phyloP scores from a whole-genome alignment of 2,329 filamentous ascomycete genomes.

The Cercospora nicotianae region DNA sequence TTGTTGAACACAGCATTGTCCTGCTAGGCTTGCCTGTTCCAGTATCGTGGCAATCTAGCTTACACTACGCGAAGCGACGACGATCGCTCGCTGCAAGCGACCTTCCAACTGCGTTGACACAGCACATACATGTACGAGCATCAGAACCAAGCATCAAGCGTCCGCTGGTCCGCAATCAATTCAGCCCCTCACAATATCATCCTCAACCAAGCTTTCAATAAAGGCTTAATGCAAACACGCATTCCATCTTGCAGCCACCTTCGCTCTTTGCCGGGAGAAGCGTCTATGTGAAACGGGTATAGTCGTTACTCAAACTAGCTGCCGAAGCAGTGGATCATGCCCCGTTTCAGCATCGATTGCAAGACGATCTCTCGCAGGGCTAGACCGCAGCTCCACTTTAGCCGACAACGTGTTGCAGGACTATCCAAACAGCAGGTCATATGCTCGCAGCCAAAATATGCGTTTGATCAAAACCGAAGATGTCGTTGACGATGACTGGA shows the following conservation, averaged over 20 bases:
- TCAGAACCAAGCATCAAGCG: background rate
- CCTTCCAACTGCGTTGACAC: background rate
- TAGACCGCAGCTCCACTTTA: background rate
- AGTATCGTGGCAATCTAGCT: background rate
- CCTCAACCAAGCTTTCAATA: background rate
- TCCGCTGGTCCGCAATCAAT: background rate
- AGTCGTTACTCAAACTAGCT: background rate
- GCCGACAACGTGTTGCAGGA: background rate
- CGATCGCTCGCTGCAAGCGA: background rate
- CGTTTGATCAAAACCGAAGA: background rate
- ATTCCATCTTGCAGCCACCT: background rate
- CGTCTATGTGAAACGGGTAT: background rate
- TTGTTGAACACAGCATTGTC: background rate
- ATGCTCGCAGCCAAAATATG: background rate
- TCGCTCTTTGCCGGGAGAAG: background rate
- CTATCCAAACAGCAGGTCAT: background rate
- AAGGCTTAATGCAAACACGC: constrained; percentile 1
- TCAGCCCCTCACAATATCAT: background rate
- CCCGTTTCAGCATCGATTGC: background rate
- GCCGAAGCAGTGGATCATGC: background rate
- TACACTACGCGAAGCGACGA: background rate
- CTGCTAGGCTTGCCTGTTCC: background rate
- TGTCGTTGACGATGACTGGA: background rate
- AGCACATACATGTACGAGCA: background rate
- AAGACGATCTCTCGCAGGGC: background rate